Evolutionary conservation across 192 early-diverging fungal species (phyloP), one percentile per base, ranked within the genome.

Genomic region (Thoreauomyces humboldtii): DNA sequence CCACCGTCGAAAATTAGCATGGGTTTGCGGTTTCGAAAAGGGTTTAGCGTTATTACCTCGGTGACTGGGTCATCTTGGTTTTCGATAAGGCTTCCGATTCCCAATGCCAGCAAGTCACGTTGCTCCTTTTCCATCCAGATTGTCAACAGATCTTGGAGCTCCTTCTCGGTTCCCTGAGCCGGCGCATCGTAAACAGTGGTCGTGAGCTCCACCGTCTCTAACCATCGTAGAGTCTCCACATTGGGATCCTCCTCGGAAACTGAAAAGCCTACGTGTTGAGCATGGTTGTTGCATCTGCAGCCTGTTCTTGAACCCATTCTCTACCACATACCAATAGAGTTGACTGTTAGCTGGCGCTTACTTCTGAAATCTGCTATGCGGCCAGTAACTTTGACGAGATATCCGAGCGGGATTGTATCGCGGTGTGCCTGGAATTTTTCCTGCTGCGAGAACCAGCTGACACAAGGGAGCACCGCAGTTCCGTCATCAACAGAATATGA

Each of bases 401-500:
- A 14, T 21, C 67, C 67, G 50, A 69, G 35, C 3, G 29, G 22
- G 1, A 61, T 4, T 28, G 67, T 62, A 33, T 61, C 15, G 19
- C 67, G 54, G 17, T 17, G 2, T 5, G 34, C 0, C 9, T 59
- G 41, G 29, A 48, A 46, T 17, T 46, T 55, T 34, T 67, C 55
- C 9, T 43, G 46, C 4, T 15, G 7, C n/a, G 65, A 35, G 36
- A 67, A 67, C 67, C 67, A 69, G 36, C 43, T 24, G 12, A 69
- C 44, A 34, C 67, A 69, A 4, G 67, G 50, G 7, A 69, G 22
- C 17, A 17, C 17, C 2, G 59, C 67, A 0, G 67, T 69, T 6
- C 67, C 67, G 37, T 69, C 67, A 21, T 62, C 59, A 28, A 69
- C 65, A 24, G 56, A 14, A 22, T 69, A 69, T 7, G 7, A n/a